A percentile compares a stretch with the other conserved stretches of the same genome.
Evolutionary conservation across 2,329 filamentous ascomycete species (phyloP).

Genomic region (Talaromyces funiculosus): DNA sequence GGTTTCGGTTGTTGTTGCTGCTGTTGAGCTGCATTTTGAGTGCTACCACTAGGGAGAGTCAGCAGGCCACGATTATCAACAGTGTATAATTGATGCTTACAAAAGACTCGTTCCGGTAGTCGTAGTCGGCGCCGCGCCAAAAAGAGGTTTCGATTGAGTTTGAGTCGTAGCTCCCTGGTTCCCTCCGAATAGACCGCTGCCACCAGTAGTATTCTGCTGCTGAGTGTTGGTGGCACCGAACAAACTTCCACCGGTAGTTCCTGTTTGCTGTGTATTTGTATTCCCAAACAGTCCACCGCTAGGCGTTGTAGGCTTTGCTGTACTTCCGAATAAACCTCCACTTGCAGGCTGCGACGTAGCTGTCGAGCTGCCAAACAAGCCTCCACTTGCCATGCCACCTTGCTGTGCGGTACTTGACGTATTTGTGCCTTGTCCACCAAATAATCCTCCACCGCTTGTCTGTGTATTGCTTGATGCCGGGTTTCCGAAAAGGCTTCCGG

Average conservation of each 20-base stretch:
- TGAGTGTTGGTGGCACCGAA: slow-evolving; percentile 19
- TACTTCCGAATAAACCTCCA: slow-evolving; percentile 17
- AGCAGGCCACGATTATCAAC: background rate
- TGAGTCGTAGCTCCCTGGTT: slow-evolving; percentile 25
- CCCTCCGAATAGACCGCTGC: slow-evolving; percentile 31
- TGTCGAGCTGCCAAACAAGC: slow-evolving; percentile 16
- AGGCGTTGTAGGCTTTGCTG: slow-evolving; percentile 12
- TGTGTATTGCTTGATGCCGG: slow-evolving; percentile 22
- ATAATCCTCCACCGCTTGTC: slow-evolving; percentile 30
- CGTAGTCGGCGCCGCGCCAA: slow-evolving; percentile 24
- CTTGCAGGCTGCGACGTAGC: slow-evolving; percentile 29
- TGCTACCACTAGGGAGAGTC: background rate
- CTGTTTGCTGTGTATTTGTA: slow-evolving; percentile 9
- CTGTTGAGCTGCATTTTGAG: slow-evolving; percentile 19
- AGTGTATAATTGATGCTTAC: slow-evolving; percentile 22
- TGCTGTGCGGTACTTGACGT: slow-evolving; percentile 21
- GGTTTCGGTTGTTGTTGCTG: slow-evolving; percentile 47
- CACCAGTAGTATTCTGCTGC: slow-evolving; percentile 19
- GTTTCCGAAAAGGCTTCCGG: slow-evolving; percentile 29
- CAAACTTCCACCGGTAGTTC: slow-evolving; percentile 2
- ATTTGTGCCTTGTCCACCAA: slow-evolving; percentile 22
- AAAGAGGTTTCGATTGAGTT: slow-evolving; percentile 30
- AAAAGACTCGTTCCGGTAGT: slow-evolving; percentile 28
- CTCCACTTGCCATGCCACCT: slow-evolving; percentile 16
- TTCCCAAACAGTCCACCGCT: slow-evolving; percentile 9